Conservation (phyloP, 2,329 filamentous ascomycete genomes). For the Neodidymelliopsis sp. region DNA sequence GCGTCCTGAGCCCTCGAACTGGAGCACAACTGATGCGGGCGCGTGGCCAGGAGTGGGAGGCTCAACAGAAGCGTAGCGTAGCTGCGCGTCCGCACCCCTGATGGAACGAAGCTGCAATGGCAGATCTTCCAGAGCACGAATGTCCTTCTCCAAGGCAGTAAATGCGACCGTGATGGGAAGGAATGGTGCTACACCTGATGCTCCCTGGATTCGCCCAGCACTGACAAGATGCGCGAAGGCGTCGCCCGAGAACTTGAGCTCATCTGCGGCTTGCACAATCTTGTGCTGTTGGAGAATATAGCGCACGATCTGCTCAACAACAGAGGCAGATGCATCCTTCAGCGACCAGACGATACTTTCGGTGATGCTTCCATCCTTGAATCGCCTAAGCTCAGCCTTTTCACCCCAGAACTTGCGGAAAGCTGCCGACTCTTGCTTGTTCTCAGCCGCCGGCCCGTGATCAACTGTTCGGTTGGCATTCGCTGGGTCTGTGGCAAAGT, state of each 20-base stretch:
- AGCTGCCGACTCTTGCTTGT: constrained; percentile 79
- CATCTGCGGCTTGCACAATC: constrained; percentile 62
- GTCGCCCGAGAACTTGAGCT: constrained; percentile 55
- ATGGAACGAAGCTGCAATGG: constrained; percentile 88
- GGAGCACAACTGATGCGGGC: constrained; percentile 81
- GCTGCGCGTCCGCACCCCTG: constrained; percentile 72
- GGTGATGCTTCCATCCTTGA: constrained; percentile 92
- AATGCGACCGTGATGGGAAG: constrained; percentile 74
- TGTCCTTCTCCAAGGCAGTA: constrained; percentile 74
- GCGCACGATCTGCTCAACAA: constrained; percentile 80
- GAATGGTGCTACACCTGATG: constrained; percentile 64
- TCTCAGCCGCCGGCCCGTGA: constrained; percentile 84
- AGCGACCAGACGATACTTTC: constrained; percentile 87
- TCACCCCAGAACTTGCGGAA: constrained; percentile 96
- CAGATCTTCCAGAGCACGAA: constrained; percentile 80
- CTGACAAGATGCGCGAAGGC: constrained; percentile 56
- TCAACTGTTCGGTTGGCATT: constrained; percentile 81
- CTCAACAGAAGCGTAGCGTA: constrained; percentile 75
- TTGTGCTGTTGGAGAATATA: constrained; percentile 77
- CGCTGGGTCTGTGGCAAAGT: constrained; percentile 74
- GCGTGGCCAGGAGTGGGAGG: constrained; percentile 57
- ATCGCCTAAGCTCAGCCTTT: constrained; percentile 89
- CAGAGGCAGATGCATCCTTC: constrained; percentile 66
- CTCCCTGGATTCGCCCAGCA: constrained; percentile 42
- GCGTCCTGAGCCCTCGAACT: constrained; percentile 90